phyloP scores from a whole-genome alignment of 768 basidiomycete genomes.

The Boletus rubropictus region DNA sequence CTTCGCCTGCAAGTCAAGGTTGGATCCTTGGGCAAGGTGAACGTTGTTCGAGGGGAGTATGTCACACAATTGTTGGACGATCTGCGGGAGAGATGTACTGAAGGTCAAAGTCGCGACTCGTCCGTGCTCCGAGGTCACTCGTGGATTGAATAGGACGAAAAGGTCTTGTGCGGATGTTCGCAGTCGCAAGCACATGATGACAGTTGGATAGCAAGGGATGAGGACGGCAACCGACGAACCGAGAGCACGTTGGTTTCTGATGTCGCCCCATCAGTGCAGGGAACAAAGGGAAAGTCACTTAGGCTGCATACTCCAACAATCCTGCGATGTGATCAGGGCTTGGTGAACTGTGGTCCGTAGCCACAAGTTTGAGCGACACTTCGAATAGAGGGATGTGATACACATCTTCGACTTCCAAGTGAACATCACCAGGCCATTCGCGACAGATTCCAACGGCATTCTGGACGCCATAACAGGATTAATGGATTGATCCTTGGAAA shows the following conservation, averaged over 20 bases:
- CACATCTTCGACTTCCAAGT: constrained; percentile 50
- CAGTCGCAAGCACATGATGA: constrained; percentile 44
- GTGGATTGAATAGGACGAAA: constrained; percentile 60
- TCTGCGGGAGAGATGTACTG: constrained; percentile 36
- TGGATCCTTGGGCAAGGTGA: constrained; percentile 32
- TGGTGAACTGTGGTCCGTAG: constrained; percentile 34
- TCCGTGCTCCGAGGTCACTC: constrained; percentile 44
- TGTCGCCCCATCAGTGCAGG: constrained; percentile 3
- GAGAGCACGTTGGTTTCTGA: constrained; percentile 19
- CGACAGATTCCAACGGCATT: constrained; percentile 46
- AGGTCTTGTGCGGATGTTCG: constrained; percentile 24
- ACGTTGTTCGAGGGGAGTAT: constrained; percentile 40
- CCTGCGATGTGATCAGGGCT: constrained; percentile 29
- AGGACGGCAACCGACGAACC: constrained; percentile 33
- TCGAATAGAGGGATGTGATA: constrained; percentile 43
- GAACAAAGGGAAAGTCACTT: not conserved
- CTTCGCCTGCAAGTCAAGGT: constrained; percentile 49
- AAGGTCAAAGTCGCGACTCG: constrained; percentile 51
- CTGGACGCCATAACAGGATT: constrained; percentile 27
- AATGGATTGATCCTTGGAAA: no score
- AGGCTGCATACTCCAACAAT: constrained; percentile 17
- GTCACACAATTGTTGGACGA: constrained; percentile 37
- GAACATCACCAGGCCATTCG: constrained; percentile 39
- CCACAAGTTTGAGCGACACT: constrained; percentile 32
- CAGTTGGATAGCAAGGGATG: constrained; percentile 57